These are phyloP conservation scores for Tremella yokohamensis DNA, from an alignment of 768 basidiomycete genomes.

Conservation along the genomic window DNA sequence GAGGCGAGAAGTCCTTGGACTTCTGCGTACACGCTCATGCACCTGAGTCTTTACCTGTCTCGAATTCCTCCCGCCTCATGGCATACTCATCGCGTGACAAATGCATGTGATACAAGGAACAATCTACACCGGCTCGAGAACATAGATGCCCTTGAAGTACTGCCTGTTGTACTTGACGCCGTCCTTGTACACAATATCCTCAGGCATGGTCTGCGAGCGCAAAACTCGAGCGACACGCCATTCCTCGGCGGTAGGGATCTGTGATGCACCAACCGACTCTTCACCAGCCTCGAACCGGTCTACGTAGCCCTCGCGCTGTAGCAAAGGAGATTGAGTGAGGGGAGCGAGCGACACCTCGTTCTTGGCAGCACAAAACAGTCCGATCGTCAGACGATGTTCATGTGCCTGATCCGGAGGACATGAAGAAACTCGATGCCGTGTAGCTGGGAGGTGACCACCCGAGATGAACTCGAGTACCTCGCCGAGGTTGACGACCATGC, in stretches of 20 bases:
- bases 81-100: too few relatives aligned
- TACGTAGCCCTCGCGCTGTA: conserved; percentile 13
- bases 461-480: conserved; percentile 35
- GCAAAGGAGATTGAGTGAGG: conserved; percentile 28
- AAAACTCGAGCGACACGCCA: conserved; percentile 10
- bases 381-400: conserved; percentile 23
- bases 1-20: too few relatives aligned
- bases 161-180: conserved; percentile 3
- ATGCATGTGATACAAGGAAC: too few relatives aligned
- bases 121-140: background rate
- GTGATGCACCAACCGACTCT: background rate
- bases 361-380: conserved; percentile 20
- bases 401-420: conserved; percentile 22
- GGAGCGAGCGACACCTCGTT: conserved; percentile 28
- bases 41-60: too few relatives aligned
- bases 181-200: background rate
- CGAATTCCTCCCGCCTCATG: too few relatives aligned
- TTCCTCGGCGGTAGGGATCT: conserved; percentile 12
- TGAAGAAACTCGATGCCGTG: conserved; percentile 25
- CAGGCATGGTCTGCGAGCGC: conserved; percentile 6
- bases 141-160: conserved; percentile 5
- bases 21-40: too few relatives aligned
- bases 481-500: conserved; percentile 30
- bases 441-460: conserved; percentile 34
- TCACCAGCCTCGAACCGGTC: conserved; percentile 4